Base-by-base conservation (phyloP, 2,329 filamentous ascomycete genomes). In the Xylaria sp. region DNA sequence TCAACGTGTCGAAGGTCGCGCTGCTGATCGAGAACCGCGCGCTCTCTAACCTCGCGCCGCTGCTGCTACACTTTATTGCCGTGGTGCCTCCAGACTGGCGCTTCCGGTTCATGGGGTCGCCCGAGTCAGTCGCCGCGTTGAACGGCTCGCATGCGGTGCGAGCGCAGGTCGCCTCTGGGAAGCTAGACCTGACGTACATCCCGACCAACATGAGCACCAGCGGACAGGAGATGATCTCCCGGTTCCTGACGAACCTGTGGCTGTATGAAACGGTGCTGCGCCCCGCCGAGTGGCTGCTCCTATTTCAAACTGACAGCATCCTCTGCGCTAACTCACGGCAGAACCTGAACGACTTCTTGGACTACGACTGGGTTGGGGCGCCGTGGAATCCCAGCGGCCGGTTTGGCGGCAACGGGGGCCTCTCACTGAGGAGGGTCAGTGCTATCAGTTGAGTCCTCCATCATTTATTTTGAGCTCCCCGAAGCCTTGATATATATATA, bases 71-170 rank as follows among this genome's bases (percentile, higher is more conserved):
- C 74, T 86, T 88, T 78, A 87, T 87, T 71, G 80, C 83, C 4
- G 84, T 88, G 23, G 83, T 88, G 1, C 86, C 86, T 4, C 83
- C 85, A 1, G 85, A 88, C 78, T 88, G 86, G 86, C 83, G 82
- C 36, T 87, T 87, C 78, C 81, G 82, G 48, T 87, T 87, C 80
- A 86, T 87, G 81, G 86, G 86, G 63, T 86, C 83, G 15, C 36
- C 75, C 26, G 80, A 81, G 59, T 84, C 83, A 7, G 82, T 87
- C 33, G 77, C 78, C 42, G 73, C 73, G 69, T 74, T 87, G 73
- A 86, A 86, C 75, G 57, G 72, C 62, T 83, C 81, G 36, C 76
- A 81, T 15, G 83, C 85, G 48, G 83, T 87, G 74, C 81, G 81
- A 10, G 76, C 81, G 68, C 81, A 83, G 53, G 79, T 83, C 40